A percentile compares a stretch with the other conserved stretches of the same genome.
Conservation (phyloP, 345 rosid species). For the Zanthoxylum bungeanum region DNA sequence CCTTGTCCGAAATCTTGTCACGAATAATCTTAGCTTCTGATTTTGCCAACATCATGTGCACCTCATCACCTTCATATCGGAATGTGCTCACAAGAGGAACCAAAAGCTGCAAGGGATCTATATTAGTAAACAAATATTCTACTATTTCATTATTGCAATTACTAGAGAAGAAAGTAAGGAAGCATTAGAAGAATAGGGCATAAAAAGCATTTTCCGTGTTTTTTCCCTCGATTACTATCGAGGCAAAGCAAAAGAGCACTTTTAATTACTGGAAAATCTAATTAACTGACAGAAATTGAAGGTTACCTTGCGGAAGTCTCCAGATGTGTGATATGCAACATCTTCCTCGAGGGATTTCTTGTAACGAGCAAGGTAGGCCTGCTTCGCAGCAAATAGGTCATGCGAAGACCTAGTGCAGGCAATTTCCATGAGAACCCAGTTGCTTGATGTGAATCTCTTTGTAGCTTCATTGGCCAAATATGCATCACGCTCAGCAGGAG, state of each 20-base stretch:
- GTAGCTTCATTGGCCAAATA: constrained; percentile 73
- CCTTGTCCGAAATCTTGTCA: constrained; percentile 68
- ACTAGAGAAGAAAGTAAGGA: neutral
- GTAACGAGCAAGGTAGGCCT: constrained; percentile 72
- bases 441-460: constrained; percentile 63
- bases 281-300: neutral
- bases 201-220: too few relatives aligned
- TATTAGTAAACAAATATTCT: neutral
- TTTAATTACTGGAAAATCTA: neutral
- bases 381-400: constrained; percentile 58
- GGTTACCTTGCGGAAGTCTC: constrained; percentile 74
- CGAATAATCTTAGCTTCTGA: constrained; percentile 82
- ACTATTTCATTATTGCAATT: neutral
- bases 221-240: too few relatives aligned
- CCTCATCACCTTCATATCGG: constrained; percentile 82
- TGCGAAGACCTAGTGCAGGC: constrained; percentile 70
- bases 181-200: neutral
- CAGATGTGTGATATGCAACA: constrained; percentile 73
- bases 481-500: constrained; percentile 79
- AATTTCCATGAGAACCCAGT: constrained; percentile 75
- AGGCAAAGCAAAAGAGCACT: too few relatives aligned
- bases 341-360: constrained; percentile 90
- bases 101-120: constrained; percentile 50
- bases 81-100: constrained; percentile 74
- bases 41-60: constrained; percentile 61